Base-by-base conservation (phyloP, 2,329 filamentous ascomycete species). In the Beauveria medogensis region DNA sequence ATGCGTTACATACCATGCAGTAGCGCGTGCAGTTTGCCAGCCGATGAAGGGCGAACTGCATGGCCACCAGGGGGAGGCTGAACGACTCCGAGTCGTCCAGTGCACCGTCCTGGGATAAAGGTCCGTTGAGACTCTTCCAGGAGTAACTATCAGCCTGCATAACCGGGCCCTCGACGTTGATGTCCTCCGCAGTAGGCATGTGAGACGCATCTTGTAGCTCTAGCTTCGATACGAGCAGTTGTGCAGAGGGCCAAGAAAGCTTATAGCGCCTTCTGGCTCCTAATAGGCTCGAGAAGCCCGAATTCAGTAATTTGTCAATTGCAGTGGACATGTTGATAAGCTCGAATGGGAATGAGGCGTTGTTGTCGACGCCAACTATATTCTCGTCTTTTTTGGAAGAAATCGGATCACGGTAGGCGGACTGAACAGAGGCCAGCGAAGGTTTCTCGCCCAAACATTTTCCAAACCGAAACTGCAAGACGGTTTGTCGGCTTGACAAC, bases 21-120 rank as follows among this genome's bases (percentile, higher is more conserved):
- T 93, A 96, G 59, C 94, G 86, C 0, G 90, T 91, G 70, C 91
- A 96, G 62, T 85, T 86, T 8, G 89, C 82, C 63, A 96, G 85
- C 67, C 92, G 89, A 1, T 87, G 85, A 28, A 96, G 77, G 0
- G 86, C 80, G 66, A 92, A 94, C 65, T 95, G 89, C 80, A 91
- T 90, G 1, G 81, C 79, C 30, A 83, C 65, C 30, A 87, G 71
- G 2, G 82, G 80, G 41, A 85, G 73, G 51, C 82, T 86, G 40
- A 76, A 66, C 18, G 75, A 67, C 1, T 68, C 68, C 14, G 64
- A 71, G 30, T 73, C 67, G 16, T 63, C 65, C 9, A 64, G 56
- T 0, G 73, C 62, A 55, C 73, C 67, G 48, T 78, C 75, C 12
- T 63, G 64, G 5, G 65, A 62, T 53, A 74, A 28, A 18, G 48